Conservation (phyloP, 1,139 yeast genomes). For the Taphrina sp. region DNA sequence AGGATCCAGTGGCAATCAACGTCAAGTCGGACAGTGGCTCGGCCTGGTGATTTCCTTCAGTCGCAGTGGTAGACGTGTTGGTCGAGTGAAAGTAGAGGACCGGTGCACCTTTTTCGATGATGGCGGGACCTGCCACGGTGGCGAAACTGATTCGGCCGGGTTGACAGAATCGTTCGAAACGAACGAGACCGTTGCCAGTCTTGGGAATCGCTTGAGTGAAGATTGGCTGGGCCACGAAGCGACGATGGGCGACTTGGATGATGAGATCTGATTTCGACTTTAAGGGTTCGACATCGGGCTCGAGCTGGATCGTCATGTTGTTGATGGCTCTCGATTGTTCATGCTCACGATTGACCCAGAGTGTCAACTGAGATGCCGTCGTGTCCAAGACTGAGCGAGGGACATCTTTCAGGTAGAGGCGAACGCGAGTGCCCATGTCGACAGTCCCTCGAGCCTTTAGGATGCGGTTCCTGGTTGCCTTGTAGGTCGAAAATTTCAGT, state of each 20-base stretch:
- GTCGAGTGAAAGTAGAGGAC: slow-evolving; percentile 52
- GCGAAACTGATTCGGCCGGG: slow-evolving; percentile 75
- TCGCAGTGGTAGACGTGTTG: slow-evolving; percentile 54
- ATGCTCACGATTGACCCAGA: slow-evolving; percentile 49
- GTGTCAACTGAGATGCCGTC: slow-evolving; percentile 62
- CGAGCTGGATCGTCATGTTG: slow-evolving; percentile 62
- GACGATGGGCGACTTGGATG: slow-evolving; percentile 90
- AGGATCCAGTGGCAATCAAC: slow-evolving; percentile 85
- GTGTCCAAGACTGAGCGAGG: slow-evolving; percentile 53
- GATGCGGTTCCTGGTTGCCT: slow-evolving; percentile 70
- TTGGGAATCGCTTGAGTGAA: slow-evolving; percentile 74
- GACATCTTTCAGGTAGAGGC: slow-evolving; percentile 57
- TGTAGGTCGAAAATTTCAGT: slow-evolving; percentile 71
- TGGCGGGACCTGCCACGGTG: slow-evolving; percentile 84
- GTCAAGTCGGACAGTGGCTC: slow-evolving; percentile 52
- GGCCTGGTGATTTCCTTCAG: no score
- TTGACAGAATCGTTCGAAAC: slow-evolving; percentile 78
- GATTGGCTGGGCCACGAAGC: slow-evolving; percentile 79
- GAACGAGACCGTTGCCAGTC: slow-evolving; percentile 80
- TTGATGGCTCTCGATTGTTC: slow-evolving; percentile 84
- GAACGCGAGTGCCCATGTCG: slow-evolving; percentile 64
- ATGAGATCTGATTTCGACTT: slow-evolving; percentile 74
- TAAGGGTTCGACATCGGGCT: slow-evolving; percentile 84
- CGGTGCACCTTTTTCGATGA: slow-evolving; percentile 61
- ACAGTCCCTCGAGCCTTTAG: slow-evolving; percentile 62